phyloP scores from a whole-genome alignment of 75 land plant species.

The Pinus taeda region DNA sequence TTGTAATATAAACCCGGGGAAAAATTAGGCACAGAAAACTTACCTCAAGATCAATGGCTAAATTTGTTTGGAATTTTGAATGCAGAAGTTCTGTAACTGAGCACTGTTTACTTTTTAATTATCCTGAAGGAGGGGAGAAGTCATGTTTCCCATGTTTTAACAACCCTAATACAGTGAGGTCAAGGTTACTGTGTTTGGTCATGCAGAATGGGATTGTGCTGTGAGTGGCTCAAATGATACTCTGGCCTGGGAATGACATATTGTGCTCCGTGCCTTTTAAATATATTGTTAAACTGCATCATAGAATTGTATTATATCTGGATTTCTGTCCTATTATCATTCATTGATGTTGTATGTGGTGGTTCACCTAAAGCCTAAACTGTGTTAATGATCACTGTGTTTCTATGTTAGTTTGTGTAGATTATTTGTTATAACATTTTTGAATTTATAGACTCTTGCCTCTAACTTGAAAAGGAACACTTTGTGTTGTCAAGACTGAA shows the following conservation, averaged over 20 bases:
- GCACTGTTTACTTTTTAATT: background rate
- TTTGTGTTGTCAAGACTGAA: background rate
- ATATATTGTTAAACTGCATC: background rate
- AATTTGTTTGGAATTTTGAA: background rate
- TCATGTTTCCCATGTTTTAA: background rate
- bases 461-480: background rate
- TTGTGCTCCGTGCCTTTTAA: background rate
- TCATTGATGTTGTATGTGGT: background rate
- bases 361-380: background rate
- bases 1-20: too few species aligned
- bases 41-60: background rate
- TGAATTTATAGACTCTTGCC: background rate
- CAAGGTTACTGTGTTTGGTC: too few species aligned
- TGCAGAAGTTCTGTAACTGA: background rate
- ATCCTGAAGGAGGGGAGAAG: background rate
- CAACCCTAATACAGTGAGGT: background rate
- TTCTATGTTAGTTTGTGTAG: background rate
- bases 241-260: too few species aligned
- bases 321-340: background rate
- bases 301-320: background rate
- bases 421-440: background rate
- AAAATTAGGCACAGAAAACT: background rate
- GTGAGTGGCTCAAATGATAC: too few species aligned
- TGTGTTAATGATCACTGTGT: background rate
- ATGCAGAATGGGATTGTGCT: too few species aligned